These are phyloP conservation scores for Mortierella claussenii DNA, from an alignment of 192 early-diverging fungal species.

Conservation along the genomic window DNA sequence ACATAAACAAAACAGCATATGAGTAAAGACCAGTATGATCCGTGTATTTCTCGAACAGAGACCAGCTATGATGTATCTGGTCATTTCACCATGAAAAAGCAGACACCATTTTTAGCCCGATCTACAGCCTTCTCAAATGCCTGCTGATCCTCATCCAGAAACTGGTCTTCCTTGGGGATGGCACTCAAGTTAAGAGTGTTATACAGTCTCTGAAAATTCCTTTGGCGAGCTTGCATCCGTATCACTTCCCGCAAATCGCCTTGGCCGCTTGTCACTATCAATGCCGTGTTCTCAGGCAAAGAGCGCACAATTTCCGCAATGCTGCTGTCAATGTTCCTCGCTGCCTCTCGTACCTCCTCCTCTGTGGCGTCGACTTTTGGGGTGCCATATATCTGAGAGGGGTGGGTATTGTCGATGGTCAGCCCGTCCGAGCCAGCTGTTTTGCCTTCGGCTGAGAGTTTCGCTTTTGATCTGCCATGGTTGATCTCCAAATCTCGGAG, in stretches of 20 bases:
- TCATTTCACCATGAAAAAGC: slow-evolving; percentile 52
- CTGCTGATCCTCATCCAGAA: slow-evolving; percentile 36
- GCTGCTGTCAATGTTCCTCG: slow-evolving; percentile 43
- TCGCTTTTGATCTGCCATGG: slow-evolving; percentile 13
- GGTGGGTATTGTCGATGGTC: no score
- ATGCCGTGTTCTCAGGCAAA: slow-evolving; percentile 48
- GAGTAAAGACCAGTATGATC: no score
- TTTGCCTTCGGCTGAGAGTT: not conserved
- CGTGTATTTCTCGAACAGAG: no score
- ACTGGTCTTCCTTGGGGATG: slow-evolving; percentile 31
- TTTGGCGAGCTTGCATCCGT: slow-evolving; percentile 29
- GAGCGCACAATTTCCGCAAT: slow-evolving; percentile 49
- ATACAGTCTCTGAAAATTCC: slow-evolving; percentile 29
- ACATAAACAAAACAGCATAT: no score
- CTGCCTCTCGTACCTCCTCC: slow-evolving; percentile 23
- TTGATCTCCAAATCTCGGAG: slow-evolving; percentile 45
- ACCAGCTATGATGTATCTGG: no score
- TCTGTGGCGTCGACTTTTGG: slow-evolving; percentile 4
- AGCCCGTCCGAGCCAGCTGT: not conserved
- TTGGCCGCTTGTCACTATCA: slow-evolving; percentile 56
- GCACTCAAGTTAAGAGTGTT: slow-evolving; percentile 31
- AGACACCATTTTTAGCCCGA: slow-evolving; percentile 41
- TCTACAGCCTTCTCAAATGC: slow-evolving; percentile 25
- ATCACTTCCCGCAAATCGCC: slow-evolving; percentile 40
- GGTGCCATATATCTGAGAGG: not conserved